phyloP scores from a whole-genome alignment of 192 early-diverging fungal genomes.

The Polychytrium aggregatum region DNA sequence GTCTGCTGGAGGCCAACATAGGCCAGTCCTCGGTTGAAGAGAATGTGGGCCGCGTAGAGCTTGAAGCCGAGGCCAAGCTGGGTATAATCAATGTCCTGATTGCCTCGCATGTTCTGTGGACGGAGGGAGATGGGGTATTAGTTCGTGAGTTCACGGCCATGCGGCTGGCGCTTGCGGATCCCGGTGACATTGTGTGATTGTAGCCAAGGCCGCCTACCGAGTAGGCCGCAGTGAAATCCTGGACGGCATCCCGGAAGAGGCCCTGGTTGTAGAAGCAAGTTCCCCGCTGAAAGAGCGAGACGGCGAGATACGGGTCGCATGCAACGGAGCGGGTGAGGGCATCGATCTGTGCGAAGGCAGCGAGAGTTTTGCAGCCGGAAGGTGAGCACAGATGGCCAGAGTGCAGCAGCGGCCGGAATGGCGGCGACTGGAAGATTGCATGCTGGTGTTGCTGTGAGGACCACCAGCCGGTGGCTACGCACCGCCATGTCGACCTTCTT shows the following conservation, averaged over 20 bases:
- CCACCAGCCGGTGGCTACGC: constrained; percentile 23
- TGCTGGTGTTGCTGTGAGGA: neutral
- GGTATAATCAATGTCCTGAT: constrained; percentile 85
- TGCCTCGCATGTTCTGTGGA: constrained; percentile 40
- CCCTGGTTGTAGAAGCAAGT: constrained; percentile 66
- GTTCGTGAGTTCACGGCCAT: neutral
- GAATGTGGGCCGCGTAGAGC: constrained; percentile 76
- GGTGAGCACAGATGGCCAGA: neutral
- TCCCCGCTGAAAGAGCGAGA: constrained; percentile 88
- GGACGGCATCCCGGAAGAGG: constrained; percentile 56
- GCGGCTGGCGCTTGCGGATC: neutral
- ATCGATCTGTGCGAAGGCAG: constrained; percentile 42
- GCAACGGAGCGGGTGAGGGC: constrained; percentile 62
- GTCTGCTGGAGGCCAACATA: constrained; percentile 63
- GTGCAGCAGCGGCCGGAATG: neutral
- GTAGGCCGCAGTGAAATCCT: constrained; percentile 72
- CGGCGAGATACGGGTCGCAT: constrained; percentile 79
- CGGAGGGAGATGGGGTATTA: neutral
- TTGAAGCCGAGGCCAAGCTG: constrained; percentile 89
- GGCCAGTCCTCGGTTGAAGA: constrained; percentile 85
- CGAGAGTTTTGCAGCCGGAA: neutral
- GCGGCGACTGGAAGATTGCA: neutral
- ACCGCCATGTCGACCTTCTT: constrained; percentile 72
- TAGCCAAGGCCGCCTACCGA: constrained; percentile 31
- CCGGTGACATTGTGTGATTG: neutral